Conservation (phyloP, 179 eudicot species). For the Carnegiea gigantea region DNA sequence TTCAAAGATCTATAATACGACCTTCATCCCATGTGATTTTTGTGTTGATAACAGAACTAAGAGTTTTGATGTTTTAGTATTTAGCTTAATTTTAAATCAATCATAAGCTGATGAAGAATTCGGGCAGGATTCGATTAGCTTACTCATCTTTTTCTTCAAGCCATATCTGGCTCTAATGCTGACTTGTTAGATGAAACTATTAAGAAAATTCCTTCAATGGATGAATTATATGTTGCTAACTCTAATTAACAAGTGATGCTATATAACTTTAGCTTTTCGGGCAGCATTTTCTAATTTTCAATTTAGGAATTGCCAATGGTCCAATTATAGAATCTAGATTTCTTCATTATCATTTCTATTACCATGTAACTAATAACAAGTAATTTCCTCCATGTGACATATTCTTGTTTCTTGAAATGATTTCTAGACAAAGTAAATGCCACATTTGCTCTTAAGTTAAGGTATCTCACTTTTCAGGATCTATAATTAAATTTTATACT, state of each 20-base stretch:
- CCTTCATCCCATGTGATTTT: not conserved
- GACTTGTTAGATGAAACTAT: too few relatives aligned
- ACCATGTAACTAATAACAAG: not conserved
- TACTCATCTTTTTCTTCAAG: not conserved
- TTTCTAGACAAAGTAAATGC: not conserved
- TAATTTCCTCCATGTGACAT: not conserved
- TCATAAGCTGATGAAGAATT: not conserved
- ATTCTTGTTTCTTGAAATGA: not conserved
- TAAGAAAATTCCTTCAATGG: too few relatives aligned
- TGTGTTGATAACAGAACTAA: too few relatives aligned
- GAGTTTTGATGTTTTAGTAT: not conserved
- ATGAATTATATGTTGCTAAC: not conserved
- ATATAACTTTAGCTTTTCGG: not conserved
- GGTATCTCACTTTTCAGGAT: not conserved
- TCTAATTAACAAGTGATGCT: too few relatives aligned
- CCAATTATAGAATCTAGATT: not conserved
- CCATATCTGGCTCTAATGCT: not conserved
- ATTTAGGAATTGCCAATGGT: not conserved
- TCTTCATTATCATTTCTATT: not conserved
- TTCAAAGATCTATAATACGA: not conserved
- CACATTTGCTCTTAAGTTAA: not conserved
- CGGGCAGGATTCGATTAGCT: not conserved
- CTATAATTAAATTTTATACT: too few relatives aligned
- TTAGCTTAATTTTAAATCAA: not conserved
- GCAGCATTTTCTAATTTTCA: not conserved